Base-by-base conservation (phyloP, 2,329 filamentous ascomycete species). In the Apiospora malaysiana region DNA sequence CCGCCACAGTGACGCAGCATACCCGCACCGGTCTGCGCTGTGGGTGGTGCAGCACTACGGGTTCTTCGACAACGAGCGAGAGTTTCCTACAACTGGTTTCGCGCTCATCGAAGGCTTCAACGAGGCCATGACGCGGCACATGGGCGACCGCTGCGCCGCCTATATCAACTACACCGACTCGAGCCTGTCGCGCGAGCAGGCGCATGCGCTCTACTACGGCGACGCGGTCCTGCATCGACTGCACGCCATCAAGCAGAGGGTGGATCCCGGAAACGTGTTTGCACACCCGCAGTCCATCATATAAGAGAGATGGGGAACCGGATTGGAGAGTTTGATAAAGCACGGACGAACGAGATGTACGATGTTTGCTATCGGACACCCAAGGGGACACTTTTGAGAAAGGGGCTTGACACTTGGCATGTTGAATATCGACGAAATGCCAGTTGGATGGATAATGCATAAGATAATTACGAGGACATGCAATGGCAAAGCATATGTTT, bases 1-100 rank as follows among this genome's bases (percentile, higher is more conserved):
- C 56, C 70, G 70, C 21, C 8, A 23, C 1, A 23, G 66, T 18
- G 71, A 69, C 70, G 73, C 74, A 2, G 75, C 78, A 6, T 82
- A 79, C 70, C 73, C 71, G 7, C 76, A 78, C 66, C 78, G 80
- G 12, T 71, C 79, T 70, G 72, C 77, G 42, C 72, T 80, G 25
- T 82, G 79, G 77, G 77, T 79, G 21, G 74, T 75, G 23, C 81
- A 82, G 69, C 70, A 81, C 43, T 75, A 78, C 46, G 77, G 74
- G 27, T 77, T 66, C 65, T 70, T 74, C 40, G 47, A 68, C 12
- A 42, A 71, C 6, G 32, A 63, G 9, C 27, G 10, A 8, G 40
- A 51, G 1, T 77, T 78, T 67, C 76, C 77, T 0, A 32, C 66
- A 0, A 70, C 70, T 23, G 77, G 76, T 10, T 65, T 77, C 8